Evolutionary conservation across 1,284 basidiomycete genomes (phyloP).

Genomic region (Porogramme epimiltina): DNA sequence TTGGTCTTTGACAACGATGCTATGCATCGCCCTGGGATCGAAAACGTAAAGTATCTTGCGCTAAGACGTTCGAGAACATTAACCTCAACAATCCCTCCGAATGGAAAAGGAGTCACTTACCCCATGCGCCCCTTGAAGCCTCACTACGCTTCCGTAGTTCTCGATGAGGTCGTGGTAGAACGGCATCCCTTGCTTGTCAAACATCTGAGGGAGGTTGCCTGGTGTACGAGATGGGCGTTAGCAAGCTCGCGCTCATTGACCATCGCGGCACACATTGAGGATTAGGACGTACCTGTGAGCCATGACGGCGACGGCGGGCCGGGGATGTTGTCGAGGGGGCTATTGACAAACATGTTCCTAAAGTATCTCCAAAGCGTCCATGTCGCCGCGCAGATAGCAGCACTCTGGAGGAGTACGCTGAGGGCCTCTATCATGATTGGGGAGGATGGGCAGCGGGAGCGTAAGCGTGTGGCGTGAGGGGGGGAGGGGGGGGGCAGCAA

Average conservation of each 20-base stretch:
- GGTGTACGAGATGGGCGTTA: background rate
- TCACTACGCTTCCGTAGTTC: conserved; percentile 23
- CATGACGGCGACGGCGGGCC: conserved; percentile 22
- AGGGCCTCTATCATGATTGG: conserved; percentile 13
- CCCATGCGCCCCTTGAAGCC: conserved; percentile 19
- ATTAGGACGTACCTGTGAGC: conserved; percentile 14
- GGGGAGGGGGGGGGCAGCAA: conserved; percentile 3
- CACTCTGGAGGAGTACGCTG: conserved; percentile 16
- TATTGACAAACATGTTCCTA: conserved; percentile 14
- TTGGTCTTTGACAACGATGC: conserved; percentile 36
- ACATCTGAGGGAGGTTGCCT: conserved; percentile 24
- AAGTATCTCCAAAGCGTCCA: conserved; percentile 18
- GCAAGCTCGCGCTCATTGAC: background rate
- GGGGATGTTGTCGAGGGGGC: conserved; percentile 23
- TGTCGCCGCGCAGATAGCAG: conserved; percentile 17
- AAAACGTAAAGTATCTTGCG: conserved; percentile 28
- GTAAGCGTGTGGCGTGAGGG: conserved; percentile 6
- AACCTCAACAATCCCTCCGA: background rate
- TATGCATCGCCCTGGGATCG: conserved; percentile 32
- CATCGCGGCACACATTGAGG: background rate
- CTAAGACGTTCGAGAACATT: conserved; percentile 7
- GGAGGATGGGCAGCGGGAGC: conserved; percentile 6
- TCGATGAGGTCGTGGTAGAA: conserved; percentile 20
- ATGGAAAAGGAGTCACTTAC: conserved; percentile 14
- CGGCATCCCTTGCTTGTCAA: conserved; percentile 15